phyloP scores from a whole-genome alignment of 169 alveolate species.

The Cryptosporidium baileyi region DNA sequence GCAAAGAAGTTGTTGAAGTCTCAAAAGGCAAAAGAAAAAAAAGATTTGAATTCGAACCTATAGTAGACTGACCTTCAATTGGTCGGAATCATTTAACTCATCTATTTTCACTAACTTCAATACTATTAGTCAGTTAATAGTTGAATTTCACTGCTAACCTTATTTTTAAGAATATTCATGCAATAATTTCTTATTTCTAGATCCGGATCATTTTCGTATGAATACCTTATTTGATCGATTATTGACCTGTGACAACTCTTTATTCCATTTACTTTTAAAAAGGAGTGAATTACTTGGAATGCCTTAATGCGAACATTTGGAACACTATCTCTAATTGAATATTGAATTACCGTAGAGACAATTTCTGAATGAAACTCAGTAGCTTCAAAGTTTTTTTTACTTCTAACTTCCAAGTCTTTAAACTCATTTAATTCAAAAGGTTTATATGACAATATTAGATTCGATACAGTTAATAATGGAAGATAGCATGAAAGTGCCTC shows the following conservation, averaged over 20 bases:
- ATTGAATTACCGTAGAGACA: neutral
- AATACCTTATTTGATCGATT: slow-evolving; percentile 3
- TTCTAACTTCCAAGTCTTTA: too few relatives aligned
- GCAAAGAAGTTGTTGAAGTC: slow-evolving; percentile 9
- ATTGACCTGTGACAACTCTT: neutral
- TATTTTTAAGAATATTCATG: neutral
- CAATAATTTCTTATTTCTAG: slow-evolving; percentile 5
- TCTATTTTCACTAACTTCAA: neutral
- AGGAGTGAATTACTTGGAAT: slow-evolving; percentile 3
- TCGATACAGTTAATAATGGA: slow-evolving; percentile 11
- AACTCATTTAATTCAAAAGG: neutral
- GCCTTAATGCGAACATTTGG: slow-evolving; percentile 37
- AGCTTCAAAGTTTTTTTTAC: neutral
- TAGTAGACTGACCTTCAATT: too few relatives aligned
- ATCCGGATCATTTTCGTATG: slow-evolving; percentile 27
- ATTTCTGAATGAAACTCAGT: slow-evolving; percentile 3
- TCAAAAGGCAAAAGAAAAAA: neutral
- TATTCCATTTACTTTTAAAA: neutral
- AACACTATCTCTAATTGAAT: slow-evolving; percentile 4
- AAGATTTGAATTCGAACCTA: neutral
- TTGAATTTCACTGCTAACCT: neutral
- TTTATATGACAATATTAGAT: neutral
- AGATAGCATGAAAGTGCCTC: neutral
- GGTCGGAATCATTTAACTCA: too few relatives aligned
- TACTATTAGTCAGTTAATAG: neutral